Evolutionary conservation across 176 grass and related monocot genomes (phyloP).

Genomic region (Typha latifolia): DNA sequence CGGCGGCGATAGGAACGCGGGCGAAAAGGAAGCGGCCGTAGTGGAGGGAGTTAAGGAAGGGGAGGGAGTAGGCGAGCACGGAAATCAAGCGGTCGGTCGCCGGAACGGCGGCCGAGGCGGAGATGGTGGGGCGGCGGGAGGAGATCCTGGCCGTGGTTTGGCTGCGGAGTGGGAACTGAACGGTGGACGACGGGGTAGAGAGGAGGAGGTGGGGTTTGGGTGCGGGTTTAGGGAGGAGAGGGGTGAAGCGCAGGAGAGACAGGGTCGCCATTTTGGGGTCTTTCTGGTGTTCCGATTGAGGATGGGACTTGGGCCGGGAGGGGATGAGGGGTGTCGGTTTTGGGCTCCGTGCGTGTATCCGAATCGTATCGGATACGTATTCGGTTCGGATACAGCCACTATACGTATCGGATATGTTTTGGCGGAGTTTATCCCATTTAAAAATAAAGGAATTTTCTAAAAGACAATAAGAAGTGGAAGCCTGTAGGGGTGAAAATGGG

Average conservation of each 20-base stretch:
- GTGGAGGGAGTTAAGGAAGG: constrained; percentile 30
- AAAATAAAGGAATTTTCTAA: no score
- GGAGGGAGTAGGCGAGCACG: constrained; percentile 31
- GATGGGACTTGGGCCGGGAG: neutral
- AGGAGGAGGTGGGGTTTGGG: neutral
- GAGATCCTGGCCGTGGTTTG: constrained; percentile 2
- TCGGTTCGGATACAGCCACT: no score
- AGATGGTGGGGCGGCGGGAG: constrained; percentile 7
- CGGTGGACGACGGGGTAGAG: neutral
- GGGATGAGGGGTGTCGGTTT: neutral
- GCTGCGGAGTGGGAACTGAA: constrained; percentile 1
- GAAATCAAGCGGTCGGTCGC: constrained; percentile 29
- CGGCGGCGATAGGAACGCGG: constrained; percentile 16
- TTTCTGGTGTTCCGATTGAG: neutral
- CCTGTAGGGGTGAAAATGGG: no score
- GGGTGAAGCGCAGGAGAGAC: neutral
- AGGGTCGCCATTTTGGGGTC: neutral
- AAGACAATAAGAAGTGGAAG: no score
- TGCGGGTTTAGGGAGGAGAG: neutral
- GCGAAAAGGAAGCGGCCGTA: constrained; percentile 28
- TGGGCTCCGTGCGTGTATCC: no score
- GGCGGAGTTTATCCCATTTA: no score
- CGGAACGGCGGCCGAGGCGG: constrained; percentile 15
- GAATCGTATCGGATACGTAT: no score
- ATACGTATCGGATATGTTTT: no score